Evolutionary conservation across 2,329 filamentous ascomycete genomes (phyloP), one percentile per base, ranked within the genome.

Genomic region (Canariomyces notabilis): DNA sequence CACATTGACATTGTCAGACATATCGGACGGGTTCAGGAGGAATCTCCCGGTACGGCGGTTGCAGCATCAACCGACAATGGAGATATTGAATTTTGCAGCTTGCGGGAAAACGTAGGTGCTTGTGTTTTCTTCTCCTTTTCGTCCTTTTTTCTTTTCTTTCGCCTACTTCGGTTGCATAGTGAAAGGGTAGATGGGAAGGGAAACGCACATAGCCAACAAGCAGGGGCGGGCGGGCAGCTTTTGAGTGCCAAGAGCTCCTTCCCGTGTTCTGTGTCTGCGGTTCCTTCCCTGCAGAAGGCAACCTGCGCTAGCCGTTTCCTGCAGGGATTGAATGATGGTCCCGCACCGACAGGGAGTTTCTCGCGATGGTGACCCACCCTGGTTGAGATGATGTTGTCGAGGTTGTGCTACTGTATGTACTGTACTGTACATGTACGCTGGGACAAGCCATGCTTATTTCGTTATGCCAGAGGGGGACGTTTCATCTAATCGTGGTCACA

Each of bases 1-100:
- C 57, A 53, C 51, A 56, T 55, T 22, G 56, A 54, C 57, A 59
- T 59, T 53, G 49, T 59, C 44, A 37, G 43, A 40, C 53, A 55
- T 55, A 34, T 44, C 53, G 49, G 53, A 48, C 47, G 47, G 46
- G 29, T 33, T 29, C 39, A 51, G 16, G 31, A 39, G 29, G 12
- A 43, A 36, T 42, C 50, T 43, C 48, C 40, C 29, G 15, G 35
- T 42, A 51, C 47, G 44, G 26, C 38, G 45, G 37, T 41, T 16
- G 37, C 46, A 41, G 50, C 48, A 52, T 52, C 40, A 49, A 26
- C 32, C 33, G 20, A 23, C 9, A 19, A 32, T 16, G 31, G 20
- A n/a, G 15, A n/a, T 31, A 37, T 15, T 33, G 31, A 12, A 15
- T 33, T 15, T 12, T 33, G 31, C 5, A 7, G 31, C 31, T 33